Conservation (phyloP, 2,329 filamentous ascomycete genomes). For the Clonostachys chloroleuca region DNA sequence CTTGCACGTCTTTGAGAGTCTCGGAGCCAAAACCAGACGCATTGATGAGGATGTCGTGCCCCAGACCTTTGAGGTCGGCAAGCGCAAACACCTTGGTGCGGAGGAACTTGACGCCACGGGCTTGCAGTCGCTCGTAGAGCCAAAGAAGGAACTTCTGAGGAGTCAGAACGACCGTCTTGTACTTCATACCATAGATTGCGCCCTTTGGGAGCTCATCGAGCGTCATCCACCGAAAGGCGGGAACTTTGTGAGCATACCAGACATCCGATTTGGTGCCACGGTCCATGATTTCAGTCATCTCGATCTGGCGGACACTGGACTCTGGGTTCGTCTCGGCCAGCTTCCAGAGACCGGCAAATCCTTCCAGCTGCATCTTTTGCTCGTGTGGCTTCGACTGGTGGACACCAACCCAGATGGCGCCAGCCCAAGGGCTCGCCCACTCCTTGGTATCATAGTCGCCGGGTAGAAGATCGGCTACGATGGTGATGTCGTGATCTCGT, state of each 20-base stretch:
- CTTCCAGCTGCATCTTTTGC: conserved; percentile 17
- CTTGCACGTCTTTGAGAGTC: conserved; percentile 5
- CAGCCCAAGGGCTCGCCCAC: conserved; percentile 26
- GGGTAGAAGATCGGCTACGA: conserved; percentile 21
- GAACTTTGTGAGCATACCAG: conserved; percentile 5
- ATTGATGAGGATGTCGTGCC: conserved; percentile 1
- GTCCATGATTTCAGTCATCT: conserved; percentile 5
- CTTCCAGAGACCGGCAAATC: conserved; percentile 2
- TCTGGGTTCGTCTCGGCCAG: conserved; percentile 5
- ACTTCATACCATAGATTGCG: neutral
- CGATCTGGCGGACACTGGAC: conserved; percentile 4
- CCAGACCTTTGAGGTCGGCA: conserved; percentile 3
- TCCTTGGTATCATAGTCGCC: conserved; percentile 13
- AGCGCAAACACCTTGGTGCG: conserved; percentile 3
- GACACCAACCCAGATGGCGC: conserved; percentile 18
- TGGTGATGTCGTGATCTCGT: conserved; percentile 16
- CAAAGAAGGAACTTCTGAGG: conserved; percentile 4
- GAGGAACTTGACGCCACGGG: conserved; percentile 5
- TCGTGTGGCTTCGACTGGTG: neutral
- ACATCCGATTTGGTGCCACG: conserved; percentile 1
- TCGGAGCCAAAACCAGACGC: conserved; percentile 3
- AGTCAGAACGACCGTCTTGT: conserved; percentile 1
- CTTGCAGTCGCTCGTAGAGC: conserved; percentile 3
- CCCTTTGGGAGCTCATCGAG: neutral
- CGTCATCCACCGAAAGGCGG: neutral